Evolutionary conservation across 2,329 filamentous ascomycete genomes (phyloP).

Genomic region (Sarocladiaceae sp.): DNA sequence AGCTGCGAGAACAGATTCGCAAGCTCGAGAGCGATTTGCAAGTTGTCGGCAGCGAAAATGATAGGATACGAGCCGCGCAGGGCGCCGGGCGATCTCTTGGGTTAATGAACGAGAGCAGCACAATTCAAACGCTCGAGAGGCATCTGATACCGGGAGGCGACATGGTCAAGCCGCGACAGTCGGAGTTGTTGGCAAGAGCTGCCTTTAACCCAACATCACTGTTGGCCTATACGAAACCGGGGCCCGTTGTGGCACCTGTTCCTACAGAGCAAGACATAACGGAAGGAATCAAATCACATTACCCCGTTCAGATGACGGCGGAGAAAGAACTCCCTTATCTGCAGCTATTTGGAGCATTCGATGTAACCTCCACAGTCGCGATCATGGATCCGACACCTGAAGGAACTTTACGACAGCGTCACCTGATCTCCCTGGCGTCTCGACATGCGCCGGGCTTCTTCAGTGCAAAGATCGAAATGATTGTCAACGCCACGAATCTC

Average conservation of each 20-base stretch:
- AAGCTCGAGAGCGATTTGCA: conserved; percentile 53
- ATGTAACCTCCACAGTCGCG: conserved; percentile 49
- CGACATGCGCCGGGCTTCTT: conserved; percentile 45
- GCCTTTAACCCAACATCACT: conserved; percentile 46
- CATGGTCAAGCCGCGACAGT: conserved; percentile 20
- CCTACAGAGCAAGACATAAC: conserved; percentile 31
- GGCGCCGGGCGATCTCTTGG: conserved; percentile 30
- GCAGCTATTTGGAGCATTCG: conserved; percentile 63
- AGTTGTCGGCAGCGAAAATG: conserved; percentile 51
- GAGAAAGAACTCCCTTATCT: conserved; percentile 63
- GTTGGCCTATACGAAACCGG: conserved; percentile 41
- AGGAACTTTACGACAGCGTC: conserved; percentile 38
- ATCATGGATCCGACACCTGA: conserved; percentile 31
- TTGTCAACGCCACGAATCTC: conserved; percentile 47
- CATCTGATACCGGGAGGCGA: conserved; percentile 31
- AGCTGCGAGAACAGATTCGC: conserved; percentile 48
- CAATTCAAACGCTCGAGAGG: conserved; percentile 33
- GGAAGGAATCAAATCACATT: conserved; percentile 49
- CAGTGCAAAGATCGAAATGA: conserved; percentile 49
- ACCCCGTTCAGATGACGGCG: conserved; percentile 55
- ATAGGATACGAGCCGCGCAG: conserved; percentile 39
- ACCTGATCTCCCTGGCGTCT: conserved; percentile 46
- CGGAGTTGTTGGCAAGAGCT: conserved; percentile 38
- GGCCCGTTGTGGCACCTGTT: background rate
- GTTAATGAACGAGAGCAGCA: conserved; percentile 26